Evolutionary conservation across 2,329 filamentous ascomycete species (phyloP), one percentile per base, ranked within the genome.

Genomic region (Aspergillus transmontanensis): DNA sequence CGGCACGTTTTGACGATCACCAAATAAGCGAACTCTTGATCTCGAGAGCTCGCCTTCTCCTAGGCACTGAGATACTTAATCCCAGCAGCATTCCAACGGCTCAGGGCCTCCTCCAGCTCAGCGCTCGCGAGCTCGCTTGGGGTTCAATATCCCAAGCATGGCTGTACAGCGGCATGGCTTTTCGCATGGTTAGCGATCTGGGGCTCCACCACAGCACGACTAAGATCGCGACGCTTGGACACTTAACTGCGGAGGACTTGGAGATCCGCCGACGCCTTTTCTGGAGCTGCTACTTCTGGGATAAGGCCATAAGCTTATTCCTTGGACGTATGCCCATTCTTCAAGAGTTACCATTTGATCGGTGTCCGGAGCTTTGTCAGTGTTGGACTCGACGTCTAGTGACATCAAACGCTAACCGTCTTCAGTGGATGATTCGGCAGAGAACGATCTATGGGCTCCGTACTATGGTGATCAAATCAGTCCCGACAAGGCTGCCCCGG

Each of bases 211-310:
- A 72, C 11, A 69, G 64, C 19, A 67, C 67, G 26, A 69, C 69
- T 34, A 68, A 69, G 48, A 59, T 73, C 12, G 55, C 58, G 21
- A 66, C 68, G n/a, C 68, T 69, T 53, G 64, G 70, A 4, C 67
- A 66, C 36, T 53, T 73, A 28, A 73, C 68, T 3, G 51, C 71
- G 0, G 72, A 74, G 60, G 72, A 75, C 34, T 65, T 74, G 26
- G 73, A 75, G 51, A 69, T 74, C 16, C 66, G 72, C 34, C 69
- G 70, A 51, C 68, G 73, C 7, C 61, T 75, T 4, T 75, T 75
- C 43, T 75, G 73, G 73, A 71, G 68, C 39, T 70, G 70, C 43
- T 75, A 75, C 58, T 68, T 71, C 11, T 75, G 73, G 73, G 73
- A 75, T 58, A 75, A 75, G 58, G 68, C 69, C 11, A 67, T 74